phyloP scores from a whole-genome alignment of 768 basidiomycete genomes.

The Suillus alpinus region DNA sequence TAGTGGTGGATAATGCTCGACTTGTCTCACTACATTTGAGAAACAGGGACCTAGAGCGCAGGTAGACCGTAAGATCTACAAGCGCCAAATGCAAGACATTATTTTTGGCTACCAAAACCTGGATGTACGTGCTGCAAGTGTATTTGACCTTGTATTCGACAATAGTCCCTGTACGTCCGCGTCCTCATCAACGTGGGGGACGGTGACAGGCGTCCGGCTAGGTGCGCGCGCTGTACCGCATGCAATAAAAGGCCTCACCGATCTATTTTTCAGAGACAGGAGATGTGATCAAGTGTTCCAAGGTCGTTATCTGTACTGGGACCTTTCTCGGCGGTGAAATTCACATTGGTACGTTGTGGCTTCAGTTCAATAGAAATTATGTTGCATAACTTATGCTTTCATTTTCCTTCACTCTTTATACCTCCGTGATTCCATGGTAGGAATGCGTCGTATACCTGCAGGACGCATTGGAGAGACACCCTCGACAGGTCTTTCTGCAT shows the following conservation, averaged over 20 bases:
- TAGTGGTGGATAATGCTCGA: neutral
- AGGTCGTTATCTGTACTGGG: slow-evolving; percentile 87
- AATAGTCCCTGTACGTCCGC: slow-evolving; percentile 28
- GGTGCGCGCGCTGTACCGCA: slow-evolving; percentile 37
- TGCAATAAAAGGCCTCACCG: neutral
- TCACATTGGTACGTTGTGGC: slow-evolving; percentile 62
- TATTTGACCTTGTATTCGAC: slow-evolving; percentile 75
- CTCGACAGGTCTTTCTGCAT: slow-evolving; percentile 71
- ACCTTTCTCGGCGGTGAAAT: slow-evolving; percentile 92
- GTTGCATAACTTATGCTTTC: neutral
- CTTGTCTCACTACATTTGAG: neutral
- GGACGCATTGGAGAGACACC: slow-evolving; percentile 74
- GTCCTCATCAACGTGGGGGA: slow-evolving; percentile 43
- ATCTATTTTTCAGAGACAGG: slow-evolving; percentile 53
- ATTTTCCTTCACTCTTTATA: neutral
- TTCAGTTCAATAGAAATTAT: neutral
- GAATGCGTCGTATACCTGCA: slow-evolving; percentile 72
- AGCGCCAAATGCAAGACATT: slow-evolving; percentile 72
- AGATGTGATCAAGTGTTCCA: slow-evolving; percentile 70
- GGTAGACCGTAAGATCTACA: slow-evolving; percentile 84
- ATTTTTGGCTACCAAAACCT: slow-evolving; percentile 68
- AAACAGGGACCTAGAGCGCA: slow-evolving; percentile 85
- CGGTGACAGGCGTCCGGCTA: slow-evolving; percentile 62
- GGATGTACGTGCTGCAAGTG: slow-evolving; percentile 67
- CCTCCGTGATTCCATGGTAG: slow-evolving; percentile 28